Percentiles rank a stretch among this genome's conserved stretches.
Evolutionary conservation across 345 rosid species (phyloP).

Genomic region (Isatis tinctoria): DNA sequence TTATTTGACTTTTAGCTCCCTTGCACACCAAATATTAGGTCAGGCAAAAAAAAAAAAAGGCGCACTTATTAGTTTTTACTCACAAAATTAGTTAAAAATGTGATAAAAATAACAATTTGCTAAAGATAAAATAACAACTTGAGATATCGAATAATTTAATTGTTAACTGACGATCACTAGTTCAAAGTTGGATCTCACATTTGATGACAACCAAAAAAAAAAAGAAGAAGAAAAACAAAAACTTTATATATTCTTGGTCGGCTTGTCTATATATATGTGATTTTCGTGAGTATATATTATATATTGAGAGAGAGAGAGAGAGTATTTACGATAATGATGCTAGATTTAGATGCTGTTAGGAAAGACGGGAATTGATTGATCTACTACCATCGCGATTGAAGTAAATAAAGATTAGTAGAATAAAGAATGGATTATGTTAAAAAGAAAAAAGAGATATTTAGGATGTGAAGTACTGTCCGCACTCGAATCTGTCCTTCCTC

Average conservation of each 20-base stretch:
- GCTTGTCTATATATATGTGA: not conserved
- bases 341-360: not conserved
- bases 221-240: not conserved
- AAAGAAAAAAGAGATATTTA: not conserved
- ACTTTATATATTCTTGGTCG: slow-evolving; percentile 7
- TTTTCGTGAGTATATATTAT: not conserved
- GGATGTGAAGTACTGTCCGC: slow-evolving; percentile 24
- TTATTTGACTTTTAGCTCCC: slow-evolving; percentile 11
- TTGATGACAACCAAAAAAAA: not conserved
- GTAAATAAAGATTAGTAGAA: not conserved
- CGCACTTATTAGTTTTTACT: not conserved
- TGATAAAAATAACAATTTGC: too few relatives aligned
- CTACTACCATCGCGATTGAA: not conserved
- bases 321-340: not conserved
- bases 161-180: slow-evolving; percentile 19
- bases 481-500: slow-evolving; percentile 38
- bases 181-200: not conserved
- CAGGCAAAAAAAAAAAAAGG: not conserved
- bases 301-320: too few relatives aligned
- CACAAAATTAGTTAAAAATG: not conserved
- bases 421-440: not conserved
- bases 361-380: not conserved
- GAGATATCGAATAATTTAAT: slow-evolving; percentile 13
- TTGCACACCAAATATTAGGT: slow-evolving; percentile 17
- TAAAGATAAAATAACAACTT: not conserved